phyloP scores from a whole-genome alignment of 2,329 filamentous ascomycete species.

The Claviceps spartinae region DNA sequence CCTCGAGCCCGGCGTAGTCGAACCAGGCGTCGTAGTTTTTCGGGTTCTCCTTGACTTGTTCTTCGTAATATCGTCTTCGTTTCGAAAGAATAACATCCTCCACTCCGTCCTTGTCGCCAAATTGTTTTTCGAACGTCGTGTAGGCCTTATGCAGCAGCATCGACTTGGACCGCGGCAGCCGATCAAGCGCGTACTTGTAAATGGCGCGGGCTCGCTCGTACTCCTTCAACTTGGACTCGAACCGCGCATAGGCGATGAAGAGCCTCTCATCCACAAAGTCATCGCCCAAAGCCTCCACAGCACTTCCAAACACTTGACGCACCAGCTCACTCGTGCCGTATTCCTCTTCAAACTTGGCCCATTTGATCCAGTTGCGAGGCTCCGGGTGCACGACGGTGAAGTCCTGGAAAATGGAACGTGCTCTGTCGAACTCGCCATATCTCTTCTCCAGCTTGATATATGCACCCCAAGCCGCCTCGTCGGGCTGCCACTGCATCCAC shows the following conservation, averaged over 20 bases:
- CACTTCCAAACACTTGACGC: constrained; percentile 77
- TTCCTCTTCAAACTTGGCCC: constrained; percentile 95
- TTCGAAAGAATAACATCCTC: constrained; percentile 96
- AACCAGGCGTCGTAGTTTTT: constrained; percentile 98
- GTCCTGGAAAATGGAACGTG: constrained; percentile 76
- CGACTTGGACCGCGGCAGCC: constrained; percentile 77
- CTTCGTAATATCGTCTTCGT: constrained; percentile 82
- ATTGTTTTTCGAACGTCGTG: constrained; percentile 97
- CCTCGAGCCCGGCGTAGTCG: constrained; percentile 83
- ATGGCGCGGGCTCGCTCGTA: constrained; percentile 88
- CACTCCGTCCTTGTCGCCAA: constrained; percentile 81
- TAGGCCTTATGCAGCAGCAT: constrained; percentile 81
- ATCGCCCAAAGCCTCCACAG: constrained; percentile 80
- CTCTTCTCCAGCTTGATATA: constrained; percentile 97
- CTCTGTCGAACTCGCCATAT: constrained; percentile 81
- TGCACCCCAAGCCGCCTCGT: constrained; percentile 87
- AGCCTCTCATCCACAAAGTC: constrained; percentile 93
- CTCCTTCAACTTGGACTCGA: constrained; percentile 88
- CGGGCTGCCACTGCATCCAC: constrained; percentile 97
- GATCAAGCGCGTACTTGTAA: constrained; percentile 91
- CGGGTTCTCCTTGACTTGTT: constrained; percentile 82
- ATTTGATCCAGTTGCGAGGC: constrained; percentile 96
- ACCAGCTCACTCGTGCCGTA: constrained; percentile 85
- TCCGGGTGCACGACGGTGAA: constrained; percentile 92
- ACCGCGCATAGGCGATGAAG: constrained; percentile 91